Base-by-base conservation (phyloP, 179 eudicot genomes). In the Gypsophila paniculata region DNA sequence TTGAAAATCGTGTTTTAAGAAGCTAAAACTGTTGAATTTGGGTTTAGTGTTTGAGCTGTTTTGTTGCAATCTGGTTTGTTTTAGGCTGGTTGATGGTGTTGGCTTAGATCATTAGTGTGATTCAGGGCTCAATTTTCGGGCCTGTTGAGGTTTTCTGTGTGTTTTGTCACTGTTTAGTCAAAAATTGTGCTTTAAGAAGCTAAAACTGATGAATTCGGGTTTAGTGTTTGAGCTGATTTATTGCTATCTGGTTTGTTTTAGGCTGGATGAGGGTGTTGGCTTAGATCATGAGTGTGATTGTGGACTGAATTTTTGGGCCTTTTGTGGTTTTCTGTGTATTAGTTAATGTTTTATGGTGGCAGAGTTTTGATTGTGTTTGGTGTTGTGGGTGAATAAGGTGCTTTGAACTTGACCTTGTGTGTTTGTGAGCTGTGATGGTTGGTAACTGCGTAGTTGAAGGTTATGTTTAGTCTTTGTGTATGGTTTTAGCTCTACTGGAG, bases 141-240 rank as follows among this genome's bases (percentile, higher is more conserved):
- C 7, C 42, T 49, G 25, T 70, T 69, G 78, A 61, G 42, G 18
- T 62, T 70, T 5, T 70, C 57, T 60, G 6, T 8, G 32, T 72
- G 8, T 58, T 54, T 55, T 51, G 19, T 18, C 71, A 64, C 19
- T 70, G 70, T 54, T 76, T 53, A 2, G 52, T 46, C 52, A 4
- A 46, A 46, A 46, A 46, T 46, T 15, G 8, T 18, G 23, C 6
- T 54, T 54, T n/a, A 0, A 42, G 46, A 42, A 9, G 46, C 34
- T 51, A 15, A n/a, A 51, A n/a, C 12, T 62, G 48, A 2, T 59
- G 18, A 32, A 36, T 68, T 62, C 1, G 46, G 46, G 46, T 42
- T 29, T 29, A 29, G 34, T 29, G 34, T 29, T 29, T 29, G 34
- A 29, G 34, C 34, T 29, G 34, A 29, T 29, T 29, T 29, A 4